Evolutionary conservation across 441 rosid species (phyloP).

Genomic region (Syzygium syzygioides): DNA sequence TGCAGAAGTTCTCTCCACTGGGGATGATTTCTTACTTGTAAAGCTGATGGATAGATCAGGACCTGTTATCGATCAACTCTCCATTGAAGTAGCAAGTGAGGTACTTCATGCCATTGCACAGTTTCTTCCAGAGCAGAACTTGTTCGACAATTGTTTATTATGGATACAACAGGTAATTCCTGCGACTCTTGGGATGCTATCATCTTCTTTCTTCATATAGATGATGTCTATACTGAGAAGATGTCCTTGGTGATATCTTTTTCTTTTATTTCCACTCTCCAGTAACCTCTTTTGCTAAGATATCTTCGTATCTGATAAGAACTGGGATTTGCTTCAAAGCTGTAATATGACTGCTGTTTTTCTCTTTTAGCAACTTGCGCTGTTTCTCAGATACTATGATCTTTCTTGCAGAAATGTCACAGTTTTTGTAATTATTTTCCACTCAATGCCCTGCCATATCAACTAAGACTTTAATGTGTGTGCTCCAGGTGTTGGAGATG

Average conservation of each 20-base stretch:
- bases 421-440: neutral
- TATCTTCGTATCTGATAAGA: neutral
- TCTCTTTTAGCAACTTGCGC: neutral
- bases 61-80: conserved; percentile 79
- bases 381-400: neutral
- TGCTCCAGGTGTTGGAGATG: conserved; percentile 64
- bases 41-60: conserved; percentile 96
- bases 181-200: neutral
- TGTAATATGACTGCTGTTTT: neutral
- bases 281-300: neutral
- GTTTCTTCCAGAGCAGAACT: conserved; percentile 69
- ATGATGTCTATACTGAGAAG: neutral
- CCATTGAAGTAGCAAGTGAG: conserved; percentile 72
- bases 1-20: conserved; percentile 66
- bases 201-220: neutral
- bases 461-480: neutral
- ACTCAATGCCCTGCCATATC: neutral
- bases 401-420: neutral
- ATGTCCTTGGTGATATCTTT: neutral
- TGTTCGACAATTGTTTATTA: conserved; percentile 77
- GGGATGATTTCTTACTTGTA: conserved; percentile 86
- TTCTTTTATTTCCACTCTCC: neutral
- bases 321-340: neutral
- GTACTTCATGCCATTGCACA: conserved; percentile 69
- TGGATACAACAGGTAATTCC: conserved; percentile 91